Evolutionary conservation across 2,329 filamentous ascomycete species (phyloP).

Genomic region (Sarocladium kiliense): DNA sequence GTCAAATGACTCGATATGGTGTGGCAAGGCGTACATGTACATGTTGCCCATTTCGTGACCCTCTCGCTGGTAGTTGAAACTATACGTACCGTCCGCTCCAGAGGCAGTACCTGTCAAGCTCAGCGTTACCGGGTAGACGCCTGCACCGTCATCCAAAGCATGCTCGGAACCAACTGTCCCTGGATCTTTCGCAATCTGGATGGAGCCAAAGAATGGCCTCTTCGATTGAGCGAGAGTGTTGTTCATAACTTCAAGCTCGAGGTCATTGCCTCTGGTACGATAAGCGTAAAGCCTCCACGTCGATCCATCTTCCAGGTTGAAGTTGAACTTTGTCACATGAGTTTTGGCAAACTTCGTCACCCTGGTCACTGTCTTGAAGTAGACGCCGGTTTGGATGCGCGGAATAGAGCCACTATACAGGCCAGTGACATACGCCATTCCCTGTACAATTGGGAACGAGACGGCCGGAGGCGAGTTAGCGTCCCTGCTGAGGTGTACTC

Average conservation of each 20-base stretch:
- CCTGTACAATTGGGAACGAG: conserved; percentile 79
- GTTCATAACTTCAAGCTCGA: conserved; percentile 64
- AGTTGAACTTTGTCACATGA: conserved; percentile 70
- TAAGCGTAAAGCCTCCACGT: conserved; percentile 80
- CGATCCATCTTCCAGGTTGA: conserved; percentile 65
- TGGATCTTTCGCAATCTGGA: conserved; percentile 81
- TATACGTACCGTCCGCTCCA: conserved; percentile 63
- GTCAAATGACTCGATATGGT: conserved; percentile 76
- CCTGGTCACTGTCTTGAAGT: conserved; percentile 63
- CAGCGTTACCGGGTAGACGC: conserved; percentile 65
- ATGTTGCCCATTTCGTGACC: conserved; percentile 58
- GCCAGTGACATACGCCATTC: conserved; percentile 82
- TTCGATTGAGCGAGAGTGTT: conserved; percentile 61
- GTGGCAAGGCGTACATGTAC: conserved; percentile 83
- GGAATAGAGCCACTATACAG: conserved; percentile 68
- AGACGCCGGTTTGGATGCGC: conserved; percentile 66
- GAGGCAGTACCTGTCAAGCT: conserved; percentile 34
- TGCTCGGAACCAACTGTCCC: conserved; percentile 49
- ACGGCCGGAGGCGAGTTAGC: conserved; percentile 53
- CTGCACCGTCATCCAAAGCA: conserved; percentile 70
- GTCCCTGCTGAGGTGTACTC: conserved; percentile 61
- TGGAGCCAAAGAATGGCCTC: conserved; percentile 65
- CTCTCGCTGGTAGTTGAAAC: conserved; percentile 64
- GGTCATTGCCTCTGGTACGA: conserved; percentile 49
- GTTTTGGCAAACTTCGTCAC: conserved; percentile 51